Evolutionary conservation across 306 rosid genomes (phyloP).

Genomic region (Lathyrus oleraceus): DNA sequence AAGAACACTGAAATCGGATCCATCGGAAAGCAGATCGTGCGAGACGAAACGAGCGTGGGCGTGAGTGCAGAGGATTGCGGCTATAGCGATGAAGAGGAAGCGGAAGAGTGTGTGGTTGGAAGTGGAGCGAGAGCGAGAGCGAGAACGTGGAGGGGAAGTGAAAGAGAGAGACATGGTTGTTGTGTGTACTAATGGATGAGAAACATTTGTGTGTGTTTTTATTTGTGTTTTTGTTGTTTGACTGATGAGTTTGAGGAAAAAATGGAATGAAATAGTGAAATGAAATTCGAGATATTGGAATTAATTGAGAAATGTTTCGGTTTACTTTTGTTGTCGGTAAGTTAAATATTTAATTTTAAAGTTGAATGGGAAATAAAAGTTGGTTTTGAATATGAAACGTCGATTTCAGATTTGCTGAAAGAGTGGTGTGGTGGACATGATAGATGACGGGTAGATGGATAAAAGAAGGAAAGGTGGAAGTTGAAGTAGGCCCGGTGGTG

Average conservation of each 20-base stretch:
- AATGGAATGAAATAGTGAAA: background rate
- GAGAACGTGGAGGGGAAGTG: background rate
- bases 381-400: no score
- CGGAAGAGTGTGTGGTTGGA: conserved; percentile 18
- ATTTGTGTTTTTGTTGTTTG: background rate
- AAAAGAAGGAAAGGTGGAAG: no score
- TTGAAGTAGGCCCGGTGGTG: no score
- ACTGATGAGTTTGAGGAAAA: background rate
- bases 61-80: conserved; percentile 46
- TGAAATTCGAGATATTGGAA: background rate
- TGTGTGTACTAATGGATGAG: background rate
- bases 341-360: no score
- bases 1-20: background rate
- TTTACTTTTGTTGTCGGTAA: no score
- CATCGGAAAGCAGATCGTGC: conserved; percentile 63
- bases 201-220: background rate
- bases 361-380: no score
- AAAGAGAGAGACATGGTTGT: conserved; percentile 8
- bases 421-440: no score
- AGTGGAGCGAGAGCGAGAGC: background rate
- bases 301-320: no score
- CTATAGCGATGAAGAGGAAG: conserved; percentile 26
- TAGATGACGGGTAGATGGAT: no score
- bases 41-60: conserved; percentile 40
- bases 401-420: no score